Evolutionary conservation across 1,284 basidiomycete genomes (phyloP), one percentile per base, ranked within the genome.

Genomic region (Sanguinoderma infundibulare): DNA sequence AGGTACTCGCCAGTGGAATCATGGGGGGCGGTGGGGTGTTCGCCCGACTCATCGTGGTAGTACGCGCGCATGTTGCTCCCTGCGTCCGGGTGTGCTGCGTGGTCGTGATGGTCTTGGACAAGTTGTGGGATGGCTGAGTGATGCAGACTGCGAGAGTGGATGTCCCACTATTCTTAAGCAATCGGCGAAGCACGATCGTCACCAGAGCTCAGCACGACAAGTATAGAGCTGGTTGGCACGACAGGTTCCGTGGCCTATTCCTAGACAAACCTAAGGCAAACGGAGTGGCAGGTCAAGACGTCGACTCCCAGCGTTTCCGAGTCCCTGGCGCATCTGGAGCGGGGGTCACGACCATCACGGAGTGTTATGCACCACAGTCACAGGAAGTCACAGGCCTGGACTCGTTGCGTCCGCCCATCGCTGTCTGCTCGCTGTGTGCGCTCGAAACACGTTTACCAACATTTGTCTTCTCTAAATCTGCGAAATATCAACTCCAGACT

Each of bases 1-100:
- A 51, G 49, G 32, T 51, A 35, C 30, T 51, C 49, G 7, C 32
- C 32, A 5, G 49, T 51, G 9, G 49, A 51, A 24, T 51, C 49
- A 9, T 51, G 49, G 4, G 9, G 49, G 10, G 49, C 49, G 6
- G 49, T 51, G 32, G 49, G 49, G 32, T 51, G 49, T 32, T 51
- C 49, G 20, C 15, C 20, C n/a, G 49, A 51, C 34, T 51, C 49
- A 20, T 51, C 49, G 49, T 51, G 49, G 30, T 51, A 51, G 49
- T 51, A 51, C 24, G 49, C 49, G 20, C 32, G 30, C 49, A 51
- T 51, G 30, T 12, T 51, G 12, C 20, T 34, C 12, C 47, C 22
- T n/a, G n/a, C 5, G 10, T 44, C 10, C 12, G 22, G 26, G 22
- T 34, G 15, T 36, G 8, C 35, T 36, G 35, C 35, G 8, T 36